Evolutionary conservation across 768 basidiomycete genomes (phyloP).

Genomic region (Kwoniella heveanensis): DNA sequence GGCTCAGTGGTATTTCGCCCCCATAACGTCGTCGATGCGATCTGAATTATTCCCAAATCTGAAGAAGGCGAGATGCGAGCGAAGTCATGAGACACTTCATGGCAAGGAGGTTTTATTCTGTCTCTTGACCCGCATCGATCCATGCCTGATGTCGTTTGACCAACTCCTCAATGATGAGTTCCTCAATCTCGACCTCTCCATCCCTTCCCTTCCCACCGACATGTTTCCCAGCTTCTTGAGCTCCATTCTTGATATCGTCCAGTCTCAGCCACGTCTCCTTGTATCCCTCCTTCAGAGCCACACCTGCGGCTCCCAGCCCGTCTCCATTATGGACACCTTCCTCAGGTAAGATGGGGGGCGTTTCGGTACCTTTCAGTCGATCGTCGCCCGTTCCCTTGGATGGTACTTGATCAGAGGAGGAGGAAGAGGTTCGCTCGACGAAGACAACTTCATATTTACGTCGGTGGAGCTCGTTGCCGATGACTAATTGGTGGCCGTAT

Average conservation of each 20-base stretch:
- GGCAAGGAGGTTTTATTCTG: too few relatives aligned
- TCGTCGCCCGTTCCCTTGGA: conserved; percentile 25
- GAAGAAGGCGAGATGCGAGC: too few relatives aligned
- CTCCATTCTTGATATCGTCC: conserved; percentile 38
- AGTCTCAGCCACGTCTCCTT: conserved; percentile 56
- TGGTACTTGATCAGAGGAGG: conserved; percentile 19
- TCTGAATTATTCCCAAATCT: too few relatives aligned
- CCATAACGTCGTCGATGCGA: too few relatives aligned
- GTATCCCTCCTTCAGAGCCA: conserved; percentile 27
- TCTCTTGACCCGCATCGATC: conserved; percentile 54
- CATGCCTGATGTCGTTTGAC: conserved; percentile 73
- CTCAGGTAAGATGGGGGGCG: conserved; percentile 28
- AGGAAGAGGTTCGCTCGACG: conserved; percentile 63
- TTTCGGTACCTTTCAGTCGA: conserved; percentile 26
- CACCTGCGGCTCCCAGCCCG: conserved; percentile 1
- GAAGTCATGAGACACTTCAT: too few relatives aligned
- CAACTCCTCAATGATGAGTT: conserved; percentile 79
- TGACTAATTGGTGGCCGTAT: conserved; percentile 96
- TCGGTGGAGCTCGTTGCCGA: conserved; percentile 90
- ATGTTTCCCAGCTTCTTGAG: conserved; percentile 28
- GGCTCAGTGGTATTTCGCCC: too few relatives aligned
- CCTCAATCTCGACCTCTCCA: conserved; percentile 80
- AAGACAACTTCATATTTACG: conserved; percentile 92
- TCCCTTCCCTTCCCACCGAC: conserved; percentile 39
- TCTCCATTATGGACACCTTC: neutral